Conservation (phyloP, 306 rosid species). For the Glycine soja region DNA sequence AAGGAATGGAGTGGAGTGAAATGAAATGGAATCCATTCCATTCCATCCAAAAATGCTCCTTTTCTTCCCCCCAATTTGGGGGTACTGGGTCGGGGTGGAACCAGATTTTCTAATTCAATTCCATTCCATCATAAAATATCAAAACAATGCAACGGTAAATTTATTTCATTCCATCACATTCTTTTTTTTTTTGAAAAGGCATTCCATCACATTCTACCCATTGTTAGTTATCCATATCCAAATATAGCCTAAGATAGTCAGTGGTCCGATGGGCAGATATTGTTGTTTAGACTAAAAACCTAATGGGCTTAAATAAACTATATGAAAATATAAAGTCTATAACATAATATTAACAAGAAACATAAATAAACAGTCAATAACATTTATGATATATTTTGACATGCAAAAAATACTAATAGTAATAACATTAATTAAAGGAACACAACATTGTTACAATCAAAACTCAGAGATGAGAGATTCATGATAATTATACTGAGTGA, state of each 20-base stretch:
- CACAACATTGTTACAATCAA: background rate
- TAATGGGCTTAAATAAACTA: conserved; percentile 21
- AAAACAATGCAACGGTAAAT: conserved; percentile 1
- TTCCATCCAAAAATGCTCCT: background rate
- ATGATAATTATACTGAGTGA: background rate
- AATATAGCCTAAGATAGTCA: background rate
- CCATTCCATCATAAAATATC: background rate
- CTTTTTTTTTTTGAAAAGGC: no score
- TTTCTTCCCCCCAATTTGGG: background rate
- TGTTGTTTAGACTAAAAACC: background rate
- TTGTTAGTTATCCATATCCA: background rate
- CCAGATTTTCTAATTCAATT: background rate
- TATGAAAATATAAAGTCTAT: conserved; percentile 10
- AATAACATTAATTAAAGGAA: background rate
- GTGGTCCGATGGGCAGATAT: background rate
- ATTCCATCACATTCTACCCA: background rate
- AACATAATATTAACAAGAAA: conserved; percentile 3
- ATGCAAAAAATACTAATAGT: conserved; percentile 26
- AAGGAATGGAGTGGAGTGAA: background rate
- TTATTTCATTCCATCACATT: background rate
- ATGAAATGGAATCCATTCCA: conserved; percentile 8
- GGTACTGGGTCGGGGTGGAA: background rate
- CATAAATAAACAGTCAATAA: background rate
- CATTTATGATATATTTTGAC: background rate
- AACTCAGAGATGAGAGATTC: background rate